phyloP scores from a whole-genome alignment of 164 flowering plant genomes.

The Vitis rotundifolia region DNA sequence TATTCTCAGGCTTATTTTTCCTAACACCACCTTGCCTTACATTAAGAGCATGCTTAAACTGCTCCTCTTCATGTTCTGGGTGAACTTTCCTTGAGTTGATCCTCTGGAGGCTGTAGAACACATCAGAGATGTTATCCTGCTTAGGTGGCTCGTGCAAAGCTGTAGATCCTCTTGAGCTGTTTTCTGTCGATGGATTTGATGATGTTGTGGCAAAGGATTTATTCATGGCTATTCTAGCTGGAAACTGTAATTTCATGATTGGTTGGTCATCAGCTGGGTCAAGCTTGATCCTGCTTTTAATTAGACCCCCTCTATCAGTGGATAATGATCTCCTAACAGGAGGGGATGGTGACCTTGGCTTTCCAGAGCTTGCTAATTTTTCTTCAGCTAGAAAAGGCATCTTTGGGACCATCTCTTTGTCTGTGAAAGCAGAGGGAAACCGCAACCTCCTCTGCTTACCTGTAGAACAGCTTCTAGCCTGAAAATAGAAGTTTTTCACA shows the following conservation, averaged over 20 bases:
- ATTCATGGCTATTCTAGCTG: conserved; percentile 45
- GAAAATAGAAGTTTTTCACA: conserved; percentile 9
- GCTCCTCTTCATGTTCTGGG: conserved; percentile 63
- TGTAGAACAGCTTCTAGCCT: conserved; percentile 77
- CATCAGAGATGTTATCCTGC: conserved; percentile 44
- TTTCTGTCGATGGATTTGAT: conserved; percentile 25
- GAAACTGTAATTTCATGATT: conserved; percentile 38
- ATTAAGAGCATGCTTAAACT: conserved; percentile 57
- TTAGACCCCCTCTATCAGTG: conserved; percentile 60
- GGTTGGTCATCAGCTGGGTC: conserved; percentile 49
- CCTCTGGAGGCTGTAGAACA: conserved; percentile 34
- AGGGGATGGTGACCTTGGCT: conserved; percentile 70
- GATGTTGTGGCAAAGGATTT: conserved; percentile 44
- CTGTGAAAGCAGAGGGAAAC: conserved; percentile 47
- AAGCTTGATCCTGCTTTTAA: conserved; percentile 44
- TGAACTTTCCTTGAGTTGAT: conserved; percentile 30
- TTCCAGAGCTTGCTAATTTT: conserved; percentile 29
- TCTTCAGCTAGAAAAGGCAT: conserved; percentile 47
- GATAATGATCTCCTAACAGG: conserved; percentile 79
- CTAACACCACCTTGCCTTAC: conserved; percentile 68
- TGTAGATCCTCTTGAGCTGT: conserved; percentile 13
- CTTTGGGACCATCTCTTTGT: conserved; percentile 55
- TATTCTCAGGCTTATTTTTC: conserved; percentile 55
- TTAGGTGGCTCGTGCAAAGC: conserved; percentile 35
- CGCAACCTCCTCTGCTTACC: conserved; percentile 74